Evolutionary conservation across 2,329 filamentous ascomycete genomes (phyloP).

Genomic region (Sporothrix dimorphospora): DNA sequence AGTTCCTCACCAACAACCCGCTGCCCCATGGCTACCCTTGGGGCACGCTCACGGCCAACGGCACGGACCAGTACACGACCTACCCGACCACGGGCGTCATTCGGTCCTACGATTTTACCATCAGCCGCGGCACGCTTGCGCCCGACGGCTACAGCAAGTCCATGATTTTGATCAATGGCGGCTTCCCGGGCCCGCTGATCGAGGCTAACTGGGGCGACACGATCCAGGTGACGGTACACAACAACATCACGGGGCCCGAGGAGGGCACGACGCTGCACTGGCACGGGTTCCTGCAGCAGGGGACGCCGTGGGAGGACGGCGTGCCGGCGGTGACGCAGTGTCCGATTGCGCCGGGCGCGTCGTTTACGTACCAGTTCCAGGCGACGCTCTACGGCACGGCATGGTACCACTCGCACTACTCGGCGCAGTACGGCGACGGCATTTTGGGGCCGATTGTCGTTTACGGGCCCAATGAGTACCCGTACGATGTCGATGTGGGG

Average conservation of each 20-base stretch:
- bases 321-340: constrained; percentile 50
- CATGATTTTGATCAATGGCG: constrained; percentile 51
- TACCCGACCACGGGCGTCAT: constrained; percentile 58
- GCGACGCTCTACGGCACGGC: constrained; percentile 46
- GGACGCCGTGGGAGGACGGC: constrained; percentile 52
- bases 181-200: constrained; percentile 40
- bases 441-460: constrained; percentile 56
- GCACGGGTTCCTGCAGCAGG: constrained; percentile 52
- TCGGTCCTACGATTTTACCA: constrained; percentile 57
- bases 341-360: constrained; percentile 44
- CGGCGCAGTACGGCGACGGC: constrained; percentile 56
- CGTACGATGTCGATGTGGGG: constrained; percentile 60
- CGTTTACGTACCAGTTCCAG: constrained; percentile 44
- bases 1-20: constrained; percentile 54
- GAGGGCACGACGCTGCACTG: constrained; percentile 53
- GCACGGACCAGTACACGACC: constrained; percentile 55
- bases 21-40: constrained; percentile 55
- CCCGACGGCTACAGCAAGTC: constrained; percentile 59
- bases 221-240: constrained; percentile 64
- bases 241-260: constrained; percentile 57
- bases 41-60: constrained; percentile 48
- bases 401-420: constrained; percentile 56
- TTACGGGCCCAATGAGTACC: constrained; percentile 51
- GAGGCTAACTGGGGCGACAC: constrained; percentile 45
- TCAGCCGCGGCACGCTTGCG: constrained; percentile 54